Evolutionary conservation across 2,329 filamentous ascomycete species (phyloP).

Genomic region (Fusarium tuaranense): DNA sequence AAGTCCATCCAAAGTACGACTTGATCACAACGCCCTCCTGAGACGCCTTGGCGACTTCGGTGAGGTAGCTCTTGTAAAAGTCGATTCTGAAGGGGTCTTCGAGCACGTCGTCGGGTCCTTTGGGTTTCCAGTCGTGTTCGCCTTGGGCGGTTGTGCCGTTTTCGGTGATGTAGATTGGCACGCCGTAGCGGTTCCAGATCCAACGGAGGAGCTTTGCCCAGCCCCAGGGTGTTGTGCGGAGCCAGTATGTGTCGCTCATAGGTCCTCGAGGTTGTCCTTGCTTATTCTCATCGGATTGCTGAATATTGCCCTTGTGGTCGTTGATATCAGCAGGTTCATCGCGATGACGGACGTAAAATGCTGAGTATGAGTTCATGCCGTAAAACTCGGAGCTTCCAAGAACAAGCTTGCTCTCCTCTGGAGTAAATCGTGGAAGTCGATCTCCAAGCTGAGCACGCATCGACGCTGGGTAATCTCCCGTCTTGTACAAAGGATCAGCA

Average conservation of each 20-base stretch:
- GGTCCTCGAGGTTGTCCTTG: constrained; percentile 49
- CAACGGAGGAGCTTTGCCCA: constrained; percentile 53
- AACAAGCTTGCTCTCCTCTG: constrained; percentile 53
- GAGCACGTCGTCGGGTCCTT: constrained; percentile 47
- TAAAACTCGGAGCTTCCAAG: constrained; percentile 54
- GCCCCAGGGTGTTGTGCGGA: constrained; percentile 53
- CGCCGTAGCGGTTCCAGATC: constrained; percentile 55
- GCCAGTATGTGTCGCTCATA: constrained; percentile 54
- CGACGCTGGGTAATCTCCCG: constrained; percentile 53
- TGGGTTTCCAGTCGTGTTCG: constrained; percentile 50
- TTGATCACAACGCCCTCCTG: constrained; percentile 53
- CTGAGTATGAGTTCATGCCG: constrained; percentile 58
- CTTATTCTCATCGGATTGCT: constrained; percentile 50
- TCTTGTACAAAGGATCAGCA: constrained; percentile 52
- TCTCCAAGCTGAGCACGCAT: constrained; percentile 55
- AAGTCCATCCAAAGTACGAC: constrained; percentile 57
- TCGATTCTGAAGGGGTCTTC: constrained; percentile 54
- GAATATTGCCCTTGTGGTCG: constrained; percentile 55
- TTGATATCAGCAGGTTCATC: constrained; percentile 51
- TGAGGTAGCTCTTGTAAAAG: constrained; percentile 53
- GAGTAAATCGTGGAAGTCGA: constrained; percentile 52
- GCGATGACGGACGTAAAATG: constrained; percentile 52
- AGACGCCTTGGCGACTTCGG: constrained; percentile 52
- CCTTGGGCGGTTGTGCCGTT: constrained; percentile 56
- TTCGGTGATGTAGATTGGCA: constrained; percentile 57